phyloP scores from a whole-genome alignment of 2,329 filamentous ascomycete genomes.

The Aureobasidium sp. region DNA sequence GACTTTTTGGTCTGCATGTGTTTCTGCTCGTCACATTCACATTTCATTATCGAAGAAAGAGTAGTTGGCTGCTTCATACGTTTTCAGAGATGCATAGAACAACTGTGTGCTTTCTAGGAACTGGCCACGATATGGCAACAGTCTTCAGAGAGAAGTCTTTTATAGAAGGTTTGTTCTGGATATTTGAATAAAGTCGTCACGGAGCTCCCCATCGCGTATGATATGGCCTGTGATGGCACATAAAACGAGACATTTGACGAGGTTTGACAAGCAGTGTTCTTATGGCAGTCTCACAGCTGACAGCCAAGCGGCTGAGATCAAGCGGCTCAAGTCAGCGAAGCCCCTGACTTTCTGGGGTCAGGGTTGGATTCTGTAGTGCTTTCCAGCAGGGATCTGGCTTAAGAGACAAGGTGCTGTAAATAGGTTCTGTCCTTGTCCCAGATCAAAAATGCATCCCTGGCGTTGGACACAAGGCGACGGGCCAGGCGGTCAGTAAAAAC shows the following conservation, averaged over 20 bases:
- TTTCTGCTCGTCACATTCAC: not conserved
- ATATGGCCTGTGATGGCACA: not conserved
- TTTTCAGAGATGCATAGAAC: not conserved
- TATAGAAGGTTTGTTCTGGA: not conserved
- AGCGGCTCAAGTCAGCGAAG: not conserved
- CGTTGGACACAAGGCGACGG: not conserved
- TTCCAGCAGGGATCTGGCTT: not conserved
- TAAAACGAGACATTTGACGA: not conserved
- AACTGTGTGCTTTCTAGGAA: not conserved
- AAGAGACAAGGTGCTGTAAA: not conserved
- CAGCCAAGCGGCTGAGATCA: not conserved
- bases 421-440: not conserved
- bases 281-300: not conserved
- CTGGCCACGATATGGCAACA: not conserved
- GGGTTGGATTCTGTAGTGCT: not conserved
- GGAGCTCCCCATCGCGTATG: not conserved
- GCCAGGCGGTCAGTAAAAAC: slow-evolving; percentile 1
- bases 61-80: not conserved
- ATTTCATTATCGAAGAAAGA: not conserved
- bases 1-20: not conserved
- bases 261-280: not conserved
- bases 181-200: not conserved
- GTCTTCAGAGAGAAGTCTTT: not conserved
- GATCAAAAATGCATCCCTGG: not conserved
- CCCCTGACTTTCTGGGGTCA: not conserved